Evolutionary conservation across 176 grass and related monocot genomes (phyloP).

Genomic region (Carex pumila): DNA sequence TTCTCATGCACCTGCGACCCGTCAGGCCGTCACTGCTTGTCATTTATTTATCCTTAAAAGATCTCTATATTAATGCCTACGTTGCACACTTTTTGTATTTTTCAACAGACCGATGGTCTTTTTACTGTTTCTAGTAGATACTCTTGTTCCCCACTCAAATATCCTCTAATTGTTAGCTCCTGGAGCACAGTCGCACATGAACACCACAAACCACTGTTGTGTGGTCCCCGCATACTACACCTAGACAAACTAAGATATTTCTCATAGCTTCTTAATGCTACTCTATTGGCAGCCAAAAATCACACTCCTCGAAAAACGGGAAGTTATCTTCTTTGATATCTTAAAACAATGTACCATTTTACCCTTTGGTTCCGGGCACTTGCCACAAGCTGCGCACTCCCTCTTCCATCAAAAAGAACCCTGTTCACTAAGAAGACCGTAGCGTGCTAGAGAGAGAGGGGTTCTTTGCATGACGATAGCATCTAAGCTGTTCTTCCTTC

Average conservation of each 20-base stretch:
- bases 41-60: neutral
- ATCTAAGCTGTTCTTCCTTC: constrained; percentile 1
- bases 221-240: neutral
- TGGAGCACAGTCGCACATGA: neutral
- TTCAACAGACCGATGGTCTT: neutral
- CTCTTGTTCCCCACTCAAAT: neutral
- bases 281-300: neutral
- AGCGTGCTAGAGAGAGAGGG: neutral
- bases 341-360: neutral
- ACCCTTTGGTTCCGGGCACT: neutral
- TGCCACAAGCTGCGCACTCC: neutral
- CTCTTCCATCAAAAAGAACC: neutral
- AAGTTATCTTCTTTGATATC: neutral
- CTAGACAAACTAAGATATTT: neutral
- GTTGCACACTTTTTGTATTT: neutral
- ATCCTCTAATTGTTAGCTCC: neutral
- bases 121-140: neutral
- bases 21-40: neutral
- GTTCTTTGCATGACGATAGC: constrained; percentile 22
- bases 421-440: neutral
- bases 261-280: neutral
- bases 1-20: neutral
- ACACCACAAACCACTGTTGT: neutral
- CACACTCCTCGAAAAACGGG: neutral
- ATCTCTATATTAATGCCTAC: neutral